Conservation (phyloP, 176 grass and related monocot species). For the Carex littledalei region DNA sequence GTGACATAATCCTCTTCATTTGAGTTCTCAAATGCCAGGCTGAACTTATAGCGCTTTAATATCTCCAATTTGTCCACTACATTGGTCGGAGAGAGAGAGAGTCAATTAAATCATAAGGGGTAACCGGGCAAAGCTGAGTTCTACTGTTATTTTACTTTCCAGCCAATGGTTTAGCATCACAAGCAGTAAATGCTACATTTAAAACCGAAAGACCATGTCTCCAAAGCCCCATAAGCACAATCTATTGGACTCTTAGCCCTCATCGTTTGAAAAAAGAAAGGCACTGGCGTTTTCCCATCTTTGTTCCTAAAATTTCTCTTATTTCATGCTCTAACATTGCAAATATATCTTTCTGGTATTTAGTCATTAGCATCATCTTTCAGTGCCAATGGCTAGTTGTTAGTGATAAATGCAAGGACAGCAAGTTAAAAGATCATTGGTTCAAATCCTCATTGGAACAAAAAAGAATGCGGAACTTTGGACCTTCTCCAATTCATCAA, state of each 20-base stretch:
- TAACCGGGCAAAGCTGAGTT: background rate
- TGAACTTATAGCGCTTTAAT: slow-evolving; percentile 88
- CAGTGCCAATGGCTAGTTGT: background rate
- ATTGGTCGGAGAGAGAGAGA: slow-evolving; percentile 4
- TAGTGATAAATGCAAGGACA: background rate
- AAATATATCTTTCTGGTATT: background rate
- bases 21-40: slow-evolving; percentile 98
- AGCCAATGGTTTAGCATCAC: background rate
- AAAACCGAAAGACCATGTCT: background rate
- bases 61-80: slow-evolving; percentile 86
- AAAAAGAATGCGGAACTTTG: background rate
- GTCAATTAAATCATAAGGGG: background rate
- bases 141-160: background rate
- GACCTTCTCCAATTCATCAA: background rate
- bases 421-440: background rate
- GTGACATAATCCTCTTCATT: slow-evolving; percentile 98
- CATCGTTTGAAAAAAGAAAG: background rate
- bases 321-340: background rate
- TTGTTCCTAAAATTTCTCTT: background rate
- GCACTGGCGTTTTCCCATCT: background rate
- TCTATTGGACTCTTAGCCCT: background rate
- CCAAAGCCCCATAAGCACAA: background rate
- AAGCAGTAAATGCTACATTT: background rate
- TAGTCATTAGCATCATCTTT: background rate
- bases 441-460: background rate